Evolutionary conservation across 306 rosid genomes (phyloP).

Genomic region (Pyrus communis): DNA sequence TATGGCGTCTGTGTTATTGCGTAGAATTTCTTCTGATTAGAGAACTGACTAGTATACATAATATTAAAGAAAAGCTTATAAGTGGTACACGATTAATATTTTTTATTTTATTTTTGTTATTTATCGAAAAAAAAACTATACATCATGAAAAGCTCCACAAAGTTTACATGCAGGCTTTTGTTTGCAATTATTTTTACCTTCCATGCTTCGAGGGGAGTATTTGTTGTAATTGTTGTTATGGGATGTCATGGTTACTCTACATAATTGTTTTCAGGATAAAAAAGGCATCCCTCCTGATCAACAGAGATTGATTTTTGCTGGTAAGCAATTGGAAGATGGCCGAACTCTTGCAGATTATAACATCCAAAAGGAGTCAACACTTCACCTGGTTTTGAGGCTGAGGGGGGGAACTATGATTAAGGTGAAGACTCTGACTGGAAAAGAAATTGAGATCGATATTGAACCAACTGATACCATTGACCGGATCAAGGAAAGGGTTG

Average conservation of each 20-base stretch:
- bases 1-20: no score
- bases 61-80: no score
- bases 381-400: constrained; percentile 89
- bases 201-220: no score
- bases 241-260: neutral
- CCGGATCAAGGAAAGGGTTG: constrained; percentile 89
- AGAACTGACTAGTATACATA: no score
- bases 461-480: constrained; percentile 94
- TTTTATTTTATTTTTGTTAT: no score
- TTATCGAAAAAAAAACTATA: no score
- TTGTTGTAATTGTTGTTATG: neutral
- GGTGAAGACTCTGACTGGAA: constrained; percentile 95
- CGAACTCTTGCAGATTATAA: constrained; percentile 92
- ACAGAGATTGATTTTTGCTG: constrained; percentile 93
- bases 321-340: constrained; percentile 98
- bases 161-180: no score
- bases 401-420: constrained; percentile 99
- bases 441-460: constrained; percentile 96
- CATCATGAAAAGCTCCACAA: no score
- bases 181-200: no score
- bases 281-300: constrained; percentile 98
- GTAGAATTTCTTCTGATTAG: no score
- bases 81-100: no score
- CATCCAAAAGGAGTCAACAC: constrained; percentile 97
- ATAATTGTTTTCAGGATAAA: constrained; percentile 59